Percentiles rank a stretch among this genome's conserved stretches.
Conservation (phyloP, 352 stramenopile species). For the Plasmopara viticola region DNA sequence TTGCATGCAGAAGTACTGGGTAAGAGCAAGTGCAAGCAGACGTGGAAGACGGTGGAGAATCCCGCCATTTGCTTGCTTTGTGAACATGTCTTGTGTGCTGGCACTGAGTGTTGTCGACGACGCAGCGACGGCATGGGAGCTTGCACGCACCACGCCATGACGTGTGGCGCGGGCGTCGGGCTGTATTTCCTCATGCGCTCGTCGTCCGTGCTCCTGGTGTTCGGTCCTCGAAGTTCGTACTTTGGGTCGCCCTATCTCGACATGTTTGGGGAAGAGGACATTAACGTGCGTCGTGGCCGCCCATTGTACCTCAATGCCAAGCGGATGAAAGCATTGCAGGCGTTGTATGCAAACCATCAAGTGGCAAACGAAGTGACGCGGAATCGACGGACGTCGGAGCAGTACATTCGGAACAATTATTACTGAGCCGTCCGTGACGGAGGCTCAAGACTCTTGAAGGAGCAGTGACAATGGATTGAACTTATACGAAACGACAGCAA, state of each 20-base stretch:
- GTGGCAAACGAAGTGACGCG: conserved; percentile 75
- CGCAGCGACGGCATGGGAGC: conserved; percentile 61
- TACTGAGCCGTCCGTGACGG: no score
- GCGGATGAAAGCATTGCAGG: conserved; percentile 64
- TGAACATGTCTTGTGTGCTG: conserved; percentile 68
- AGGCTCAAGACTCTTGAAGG: neutral
- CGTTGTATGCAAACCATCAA: conserved; percentile 72
- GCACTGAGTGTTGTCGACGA: conserved; percentile 73
- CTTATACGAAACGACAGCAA: no score
- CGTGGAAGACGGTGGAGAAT: conserved; percentile 66
- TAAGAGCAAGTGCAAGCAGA: conserved; percentile 70
- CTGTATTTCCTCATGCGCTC: conserved; percentile 81
- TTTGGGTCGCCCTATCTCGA: conserved; percentile 83
- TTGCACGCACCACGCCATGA: conserved; percentile 69
- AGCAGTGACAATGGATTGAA: neutral
- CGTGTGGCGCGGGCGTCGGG: conserved; percentile 62
- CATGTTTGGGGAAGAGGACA: conserved; percentile 87
- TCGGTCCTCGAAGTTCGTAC: conserved; percentile 69
- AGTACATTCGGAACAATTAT: conserved; percentile 85
- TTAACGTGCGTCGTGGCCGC: conserved; percentile 69
- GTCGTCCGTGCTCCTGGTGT: conserved; percentile 71
- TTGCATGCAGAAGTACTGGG: conserved; percentile 64
- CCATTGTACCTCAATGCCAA: conserved; percentile 71
- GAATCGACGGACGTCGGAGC: conserved; percentile 78
- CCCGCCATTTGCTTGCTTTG: conserved; percentile 77